These are phyloP conservation scores for Pythium plurisporium DNA, from an alignment of 352 stramenopile species.

Conservation along the genomic window DNA sequence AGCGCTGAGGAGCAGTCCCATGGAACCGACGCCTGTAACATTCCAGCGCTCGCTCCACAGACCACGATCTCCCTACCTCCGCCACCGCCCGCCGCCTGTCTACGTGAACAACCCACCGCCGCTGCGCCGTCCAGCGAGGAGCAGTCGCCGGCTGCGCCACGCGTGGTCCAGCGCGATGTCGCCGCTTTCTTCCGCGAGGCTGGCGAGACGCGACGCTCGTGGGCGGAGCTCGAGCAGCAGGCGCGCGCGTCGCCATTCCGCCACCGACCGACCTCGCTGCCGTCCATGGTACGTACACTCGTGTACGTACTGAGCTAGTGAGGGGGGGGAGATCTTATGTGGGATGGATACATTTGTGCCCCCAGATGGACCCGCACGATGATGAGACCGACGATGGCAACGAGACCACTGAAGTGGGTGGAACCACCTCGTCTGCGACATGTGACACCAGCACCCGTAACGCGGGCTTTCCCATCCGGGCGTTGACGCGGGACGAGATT, in stretches of 20 bases:
- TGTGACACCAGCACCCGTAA: neutral
- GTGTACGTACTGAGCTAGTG: neutral
- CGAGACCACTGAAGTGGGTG: neutral
- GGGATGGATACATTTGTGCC: neutral
- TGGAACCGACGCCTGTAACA: too few species aligned
- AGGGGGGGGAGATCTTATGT: neutral
- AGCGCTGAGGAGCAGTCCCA: too few species aligned
- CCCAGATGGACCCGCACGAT: slow-evolving; percentile 4
- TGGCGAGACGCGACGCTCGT: slow-evolving; percentile 52
- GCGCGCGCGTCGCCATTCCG: slow-evolving; percentile 39
- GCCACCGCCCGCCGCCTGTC: too few species aligned
- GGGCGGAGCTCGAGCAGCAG: slow-evolving; percentile 54
- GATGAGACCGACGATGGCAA: slow-evolving; percentile 7
- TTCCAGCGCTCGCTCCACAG: too few species aligned
- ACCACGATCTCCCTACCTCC: neutral
- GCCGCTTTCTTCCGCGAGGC: slow-evolving; percentile 32
- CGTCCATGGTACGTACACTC: slow-evolving; percentile 33
- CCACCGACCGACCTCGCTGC: slow-evolving; percentile 42
- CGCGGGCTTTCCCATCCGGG: slow-evolving; percentile 23
- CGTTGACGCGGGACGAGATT: slow-evolving; percentile 53
- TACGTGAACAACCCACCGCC: neutral
- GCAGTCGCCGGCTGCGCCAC: neutral
- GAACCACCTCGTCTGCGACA: slow-evolving; percentile 11
- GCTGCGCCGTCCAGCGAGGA: neutral
- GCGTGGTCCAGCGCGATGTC: slow-evolving; percentile 17